A percentile compares a stretch with the other conserved stretches of the same genome.
Conservation (phyloP, 2,329 filamentous ascomycete species). For the Falciphora oryzae region DNA sequence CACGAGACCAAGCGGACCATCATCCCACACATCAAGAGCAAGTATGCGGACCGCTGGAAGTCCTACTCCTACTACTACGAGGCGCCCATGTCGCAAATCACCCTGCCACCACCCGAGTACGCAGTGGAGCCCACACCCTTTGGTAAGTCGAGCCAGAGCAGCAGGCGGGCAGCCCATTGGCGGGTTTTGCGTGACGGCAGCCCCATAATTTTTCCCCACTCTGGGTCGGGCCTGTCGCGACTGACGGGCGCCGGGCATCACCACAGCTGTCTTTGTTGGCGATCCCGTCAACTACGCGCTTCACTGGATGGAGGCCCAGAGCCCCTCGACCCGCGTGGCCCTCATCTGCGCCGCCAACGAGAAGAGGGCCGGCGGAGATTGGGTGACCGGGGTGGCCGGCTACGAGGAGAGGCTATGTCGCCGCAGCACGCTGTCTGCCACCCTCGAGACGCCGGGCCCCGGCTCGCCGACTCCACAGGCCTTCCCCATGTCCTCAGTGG, state of each 20-base stretch:
- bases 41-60: conserved; percentile 49
- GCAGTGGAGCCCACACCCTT: conserved; percentile 25
- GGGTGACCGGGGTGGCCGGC: conserved; percentile 58
- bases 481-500: conserved; percentile 66
- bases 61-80: conserved; percentile 55
- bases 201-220: neutral
- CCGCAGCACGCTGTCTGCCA: conserved; percentile 66
- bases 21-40: conserved; percentile 57
- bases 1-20: conserved; percentile 66
- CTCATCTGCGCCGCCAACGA: conserved; percentile 73
- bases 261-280: conserved; percentile 42
- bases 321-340: conserved; percentile 44
- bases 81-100: conserved; percentile 42
- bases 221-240: too few relatives aligned
- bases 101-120: conserved; percentile 15
- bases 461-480: conserved; percentile 41
- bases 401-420: conserved; percentile 70
- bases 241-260: too few relatives aligned
- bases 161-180: neutral
- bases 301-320: conserved; percentile 37
- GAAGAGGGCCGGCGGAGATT: conserved; percentile 71
- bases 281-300: conserved; percentile 58
- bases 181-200: neutral
- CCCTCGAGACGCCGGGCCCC: conserved; percentile 56
- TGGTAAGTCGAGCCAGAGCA: conserved; percentile 20